Evolutionary conservation across 768 basidiomycete species (phyloP).

Genomic region (Kwoniella sp.): DNA sequence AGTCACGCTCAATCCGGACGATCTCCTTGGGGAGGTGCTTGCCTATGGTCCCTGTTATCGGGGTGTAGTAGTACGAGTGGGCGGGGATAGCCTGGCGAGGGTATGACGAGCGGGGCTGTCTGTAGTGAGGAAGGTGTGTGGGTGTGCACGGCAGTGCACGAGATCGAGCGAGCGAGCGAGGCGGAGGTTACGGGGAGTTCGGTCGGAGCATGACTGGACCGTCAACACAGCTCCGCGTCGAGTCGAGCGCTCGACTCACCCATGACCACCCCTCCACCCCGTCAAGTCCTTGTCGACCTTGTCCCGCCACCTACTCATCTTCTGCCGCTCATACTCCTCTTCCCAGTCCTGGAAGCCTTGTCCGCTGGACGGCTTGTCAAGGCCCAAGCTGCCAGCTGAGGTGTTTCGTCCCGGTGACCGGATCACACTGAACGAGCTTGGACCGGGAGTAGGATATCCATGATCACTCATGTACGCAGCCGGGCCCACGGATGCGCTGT

Average conservation of each 20-base stretch:
- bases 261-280: slow-evolving; percentile 40
- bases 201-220: too few species aligned
- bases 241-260: slow-evolving; percentile 29
- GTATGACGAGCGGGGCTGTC: slow-evolving; percentile 39
- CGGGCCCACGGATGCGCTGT: neutral
- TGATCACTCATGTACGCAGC: neutral
- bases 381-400: neutral
- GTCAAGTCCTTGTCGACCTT: slow-evolving; percentile 29
- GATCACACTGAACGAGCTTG: slow-evolving; percentile 9
- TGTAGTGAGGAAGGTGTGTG: neutral
- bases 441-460: too few species aligned
- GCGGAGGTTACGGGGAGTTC: too few species aligned
- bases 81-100: slow-evolving; percentile 33
- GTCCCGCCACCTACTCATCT: slow-evolving; percentile 16
- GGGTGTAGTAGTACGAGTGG: slow-evolving; percentile 60
- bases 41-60: slow-evolving; percentile 78
- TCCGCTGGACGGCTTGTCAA: neutral
- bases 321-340: slow-evolving; percentile 18
- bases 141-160: too few species aligned
- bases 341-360: slow-evolving; percentile 28
- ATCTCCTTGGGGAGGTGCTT: slow-evolving; percentile 87
- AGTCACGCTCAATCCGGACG: slow-evolving; percentile 86
- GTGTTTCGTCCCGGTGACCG: neutral
- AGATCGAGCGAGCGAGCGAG: too few species aligned
- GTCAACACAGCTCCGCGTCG: too few species aligned